Evolutionary conservation across 148 eudicot species (phyloP).

Genomic region (Cornus suecica): DNA sequence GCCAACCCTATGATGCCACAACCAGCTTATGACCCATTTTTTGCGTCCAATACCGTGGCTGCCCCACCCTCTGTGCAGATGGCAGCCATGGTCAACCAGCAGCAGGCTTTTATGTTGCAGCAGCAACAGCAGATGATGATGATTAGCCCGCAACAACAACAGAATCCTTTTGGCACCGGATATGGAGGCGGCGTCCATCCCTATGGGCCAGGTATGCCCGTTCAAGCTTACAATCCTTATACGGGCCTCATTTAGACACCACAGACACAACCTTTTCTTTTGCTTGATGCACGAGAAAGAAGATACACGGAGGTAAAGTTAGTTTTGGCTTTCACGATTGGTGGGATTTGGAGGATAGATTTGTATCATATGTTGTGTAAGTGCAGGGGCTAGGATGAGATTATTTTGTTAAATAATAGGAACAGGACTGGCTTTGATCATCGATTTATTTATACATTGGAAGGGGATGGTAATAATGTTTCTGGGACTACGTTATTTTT

Average conservation of each 20-base stretch:
- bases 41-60: constrained; percentile 57
- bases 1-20: constrained; percentile 54
- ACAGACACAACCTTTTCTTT: not conserved
- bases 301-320: not conserved
- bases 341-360: constrained; percentile 6
- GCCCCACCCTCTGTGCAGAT: constrained; percentile 68
- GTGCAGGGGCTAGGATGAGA: constrained; percentile 25
- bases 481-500: not conserved
- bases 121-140: constrained; percentile 63
- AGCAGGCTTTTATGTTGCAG: constrained; percentile 59
- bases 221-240: constrained; percentile 74
- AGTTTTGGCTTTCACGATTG: not conserved
- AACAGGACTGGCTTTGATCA: constrained; percentile 10
- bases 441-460: not conserved
- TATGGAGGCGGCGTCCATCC: constrained; percentile 45
- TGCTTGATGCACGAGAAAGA: constrained; percentile 3
- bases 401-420: constrained; percentile 26
- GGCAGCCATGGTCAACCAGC: constrained; percentile 76
- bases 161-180: constrained; percentile 61
- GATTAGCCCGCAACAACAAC: constrained; percentile 47
- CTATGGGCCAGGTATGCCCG: constrained; percentile 62
- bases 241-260: constrained; percentile 49
- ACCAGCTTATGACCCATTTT: constrained; percentile 53
- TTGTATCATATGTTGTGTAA: constrained; percentile 42
- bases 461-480: constrained; percentile 7